Percentiles rank a stretch among this genome's conserved stretches.
phyloP scores from a whole-genome alignment of 2,329 filamentous ascomycete species.

The Dothiorella sarmentorum region DNA sequence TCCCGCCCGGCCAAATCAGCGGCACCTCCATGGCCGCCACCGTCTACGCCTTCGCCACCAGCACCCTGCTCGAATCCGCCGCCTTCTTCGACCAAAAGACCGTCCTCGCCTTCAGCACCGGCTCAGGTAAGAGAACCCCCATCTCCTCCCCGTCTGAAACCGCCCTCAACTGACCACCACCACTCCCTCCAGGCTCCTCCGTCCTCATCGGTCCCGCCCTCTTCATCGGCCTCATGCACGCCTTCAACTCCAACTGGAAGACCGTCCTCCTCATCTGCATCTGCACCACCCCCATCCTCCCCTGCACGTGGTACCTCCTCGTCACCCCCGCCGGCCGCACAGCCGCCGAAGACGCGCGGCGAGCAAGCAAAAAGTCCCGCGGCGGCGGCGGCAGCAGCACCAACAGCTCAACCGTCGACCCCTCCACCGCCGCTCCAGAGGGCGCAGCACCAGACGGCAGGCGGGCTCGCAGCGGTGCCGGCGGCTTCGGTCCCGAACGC shows the following conservation, averaged over 20 bases:
- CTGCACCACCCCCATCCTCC: background rate
- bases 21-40: background rate
- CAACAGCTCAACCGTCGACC: background rate
- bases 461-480: background rate
- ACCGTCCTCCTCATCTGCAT: slow-evolving; percentile 1
- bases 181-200: background rate
- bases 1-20: background rate
- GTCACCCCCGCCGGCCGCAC: background rate
- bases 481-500: background rate
- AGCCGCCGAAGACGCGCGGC: background rate
- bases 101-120: background rate
- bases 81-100: background rate
- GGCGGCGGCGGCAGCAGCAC: background rate
- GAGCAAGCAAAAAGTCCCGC: background rate
- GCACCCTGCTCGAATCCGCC: background rate
- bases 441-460: too few species aligned
- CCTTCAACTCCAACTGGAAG: background rate
- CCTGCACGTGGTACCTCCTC: background rate
- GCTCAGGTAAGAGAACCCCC: slow-evolving; percentile 1
- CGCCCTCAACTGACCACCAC: background rate
- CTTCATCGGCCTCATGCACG: background rate
- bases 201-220: background rate
- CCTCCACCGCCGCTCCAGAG: background rate
- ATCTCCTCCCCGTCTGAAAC: background rate
- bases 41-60: background rate